These are phyloP conservation scores for Tolypocladium ovalisporum DNA, from an alignment of 2,329 filamentous ascomycete species.

Conservation along the genomic window DNA sequence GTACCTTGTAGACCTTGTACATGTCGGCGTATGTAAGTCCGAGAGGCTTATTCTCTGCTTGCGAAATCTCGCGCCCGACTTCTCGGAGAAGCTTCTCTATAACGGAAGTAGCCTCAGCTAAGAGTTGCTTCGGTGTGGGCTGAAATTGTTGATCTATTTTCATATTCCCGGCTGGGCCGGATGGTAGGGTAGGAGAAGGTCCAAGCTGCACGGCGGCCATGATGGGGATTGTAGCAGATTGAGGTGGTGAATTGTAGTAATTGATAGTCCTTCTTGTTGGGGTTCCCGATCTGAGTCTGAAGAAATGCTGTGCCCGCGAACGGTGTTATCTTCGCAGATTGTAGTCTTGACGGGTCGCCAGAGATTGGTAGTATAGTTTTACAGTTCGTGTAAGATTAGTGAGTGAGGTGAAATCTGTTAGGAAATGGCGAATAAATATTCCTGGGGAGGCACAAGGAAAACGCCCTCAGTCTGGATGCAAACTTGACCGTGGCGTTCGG, in stretches of 20 bases:
- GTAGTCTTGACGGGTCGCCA: background rate
- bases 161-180: background rate
- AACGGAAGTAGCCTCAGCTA: background rate
- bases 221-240: background rate
- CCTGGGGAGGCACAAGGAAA: background rate
- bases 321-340: background rate
- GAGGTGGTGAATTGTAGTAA: background rate
- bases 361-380: background rate
- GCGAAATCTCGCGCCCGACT: background rate
- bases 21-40: background rate
- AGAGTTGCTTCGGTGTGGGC: background rate
- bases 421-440: background rate
- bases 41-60: background rate
- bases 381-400: background rate
- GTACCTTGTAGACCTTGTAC: background rate
- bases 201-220: background rate
- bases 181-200: background rate
- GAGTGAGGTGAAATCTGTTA: background rate
- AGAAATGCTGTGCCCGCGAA: no score
- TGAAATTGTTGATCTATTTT: background rate
- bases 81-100: background rate
- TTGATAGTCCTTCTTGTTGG: background rate
- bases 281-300: no score
- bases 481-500: background rate
- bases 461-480: background rate